Evolutionary conservation across 305 asterid genomes (phyloP).

Genomic region (Fraxinus sp.): DNA sequence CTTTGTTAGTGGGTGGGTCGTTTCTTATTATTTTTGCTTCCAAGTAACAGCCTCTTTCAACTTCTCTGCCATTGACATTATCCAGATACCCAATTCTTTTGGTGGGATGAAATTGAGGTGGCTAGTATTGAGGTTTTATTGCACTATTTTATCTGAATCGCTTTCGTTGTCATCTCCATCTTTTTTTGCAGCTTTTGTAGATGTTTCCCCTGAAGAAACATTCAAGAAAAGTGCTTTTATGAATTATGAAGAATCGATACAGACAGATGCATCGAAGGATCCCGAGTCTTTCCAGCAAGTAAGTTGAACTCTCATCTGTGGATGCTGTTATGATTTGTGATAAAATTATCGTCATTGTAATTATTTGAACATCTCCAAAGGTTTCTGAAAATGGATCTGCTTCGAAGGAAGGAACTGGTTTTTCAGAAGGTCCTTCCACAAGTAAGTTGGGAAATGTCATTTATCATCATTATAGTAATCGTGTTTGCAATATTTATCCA

Average conservation of each 20-base stretch:
- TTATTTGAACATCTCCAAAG: constrained; percentile 38
- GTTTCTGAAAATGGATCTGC: constrained; percentile 76
- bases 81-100: not conserved
- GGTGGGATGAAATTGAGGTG: not conserved
- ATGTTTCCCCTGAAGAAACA: constrained; percentile 88
- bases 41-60: not conserved
- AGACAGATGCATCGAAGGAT: constrained; percentile 43
- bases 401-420: constrained; percentile 44
- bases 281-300: constrained; percentile 51
- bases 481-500: constrained; percentile 15
- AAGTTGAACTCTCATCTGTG: constrained; percentile 29
- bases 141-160: constrained; percentile 12
- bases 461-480: not conserved
- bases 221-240: constrained; percentile 73
- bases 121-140: not conserved
- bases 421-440: constrained; percentile 58
- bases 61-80: not conserved
- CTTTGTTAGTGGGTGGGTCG: not conserved
- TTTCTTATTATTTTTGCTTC: not conserved
- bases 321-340: constrained; percentile 15
- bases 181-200: constrained; percentile 73
- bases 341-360: constrained; percentile 13
- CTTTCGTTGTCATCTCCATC: not conserved
- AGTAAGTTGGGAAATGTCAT: constrained; percentile 40
- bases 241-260: constrained; percentile 57